A percentile compares a stretch with the other conserved stretches of the same genome.
Conservation (phyloP, 139 green algal genomes). For the Chlamydomonas urium region DNA sequence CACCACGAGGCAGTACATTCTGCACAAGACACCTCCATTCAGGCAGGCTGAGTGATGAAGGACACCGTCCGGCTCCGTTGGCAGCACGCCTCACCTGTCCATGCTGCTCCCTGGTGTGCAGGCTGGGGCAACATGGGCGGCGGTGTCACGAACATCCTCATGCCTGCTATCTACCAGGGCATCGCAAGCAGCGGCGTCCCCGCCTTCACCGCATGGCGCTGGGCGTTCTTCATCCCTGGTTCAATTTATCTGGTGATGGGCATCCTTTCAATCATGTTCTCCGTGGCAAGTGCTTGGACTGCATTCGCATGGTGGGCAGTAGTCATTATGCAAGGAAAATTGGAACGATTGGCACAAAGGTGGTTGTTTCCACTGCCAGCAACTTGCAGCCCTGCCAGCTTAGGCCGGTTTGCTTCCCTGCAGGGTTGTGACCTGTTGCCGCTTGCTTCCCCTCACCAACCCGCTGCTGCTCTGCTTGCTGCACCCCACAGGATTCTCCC, state of each 20-base stretch:
- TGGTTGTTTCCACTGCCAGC: too few species aligned
- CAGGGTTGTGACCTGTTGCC: too few species aligned
- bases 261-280: conserved; percentile 46
- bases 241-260: conserved; percentile 70
- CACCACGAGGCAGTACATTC: not conserved
- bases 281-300: not conserved
- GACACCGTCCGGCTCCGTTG: not conserved
- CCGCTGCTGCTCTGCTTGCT: conserved; percentile 30
- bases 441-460: conserved; percentile 31
- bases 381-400: too few species aligned
- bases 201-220: conserved; percentile 32
- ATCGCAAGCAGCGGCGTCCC: conserved; percentile 18
- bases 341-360: too few species aligned
- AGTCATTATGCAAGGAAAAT: too few species aligned
- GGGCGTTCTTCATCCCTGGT: conserved; percentile 73
- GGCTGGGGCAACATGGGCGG: conserved; percentile 87
- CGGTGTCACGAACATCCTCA: conserved; percentile 86
- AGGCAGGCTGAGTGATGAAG: too few species aligned
- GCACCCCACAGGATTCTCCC: conserved; percentile 71
- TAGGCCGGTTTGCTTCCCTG: too few species aligned
- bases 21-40: not conserved
- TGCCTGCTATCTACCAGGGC: conserved; percentile 82
- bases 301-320: too few species aligned
- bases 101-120: too few species aligned
- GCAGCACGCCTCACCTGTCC: not conserved